These are phyloP conservation scores for Onygena corvina DNA, from an alignment of 2,329 filamentous ascomycete species.

Conservation along the genomic window DNA sequence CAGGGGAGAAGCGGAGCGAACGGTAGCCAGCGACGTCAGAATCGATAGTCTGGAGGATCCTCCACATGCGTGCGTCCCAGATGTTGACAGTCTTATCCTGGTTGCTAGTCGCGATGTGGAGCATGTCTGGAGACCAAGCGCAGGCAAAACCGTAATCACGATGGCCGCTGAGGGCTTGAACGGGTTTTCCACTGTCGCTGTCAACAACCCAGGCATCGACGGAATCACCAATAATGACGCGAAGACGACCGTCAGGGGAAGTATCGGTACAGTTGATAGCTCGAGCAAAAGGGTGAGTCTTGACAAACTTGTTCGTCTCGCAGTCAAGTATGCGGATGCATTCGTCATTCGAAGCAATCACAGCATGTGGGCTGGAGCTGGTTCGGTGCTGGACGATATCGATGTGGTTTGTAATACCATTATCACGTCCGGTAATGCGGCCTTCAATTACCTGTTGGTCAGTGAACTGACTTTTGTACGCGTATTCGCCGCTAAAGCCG, in stretches of 20 bases:
- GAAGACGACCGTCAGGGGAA: conserved; percentile 33
- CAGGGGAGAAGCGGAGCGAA: conserved; percentile 34
- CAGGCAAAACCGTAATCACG: conserved; percentile 37
- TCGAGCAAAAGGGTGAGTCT: conserved; percentile 28
- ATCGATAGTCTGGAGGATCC: conserved; percentile 29
- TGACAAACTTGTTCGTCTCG: conserved; percentile 32
- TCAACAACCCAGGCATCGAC: conserved; percentile 33
- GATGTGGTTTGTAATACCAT: conserved; percentile 48
- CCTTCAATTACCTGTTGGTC: conserved; percentile 31
- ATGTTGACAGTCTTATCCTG: conserved; percentile 37
- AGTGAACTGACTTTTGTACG: conserved; percentile 33
- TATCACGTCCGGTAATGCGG: conserved; percentile 38
- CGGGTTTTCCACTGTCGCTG: conserved; percentile 31
- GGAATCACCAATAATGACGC: conserved; percentile 36
- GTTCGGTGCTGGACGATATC: conserved; percentile 41
- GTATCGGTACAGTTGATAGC: conserved; percentile 37
- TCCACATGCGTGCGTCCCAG: conserved; percentile 36
- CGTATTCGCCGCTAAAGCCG: conserved; percentile 47
- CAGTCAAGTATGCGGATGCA: conserved; percentile 45
- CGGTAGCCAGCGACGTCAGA: conserved; percentile 37
- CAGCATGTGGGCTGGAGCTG: conserved; percentile 38
- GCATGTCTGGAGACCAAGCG: conserved; percentile 37
- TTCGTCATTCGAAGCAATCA: conserved; percentile 48
- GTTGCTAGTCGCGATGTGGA: conserved; percentile 37
- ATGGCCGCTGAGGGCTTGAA: conserved; percentile 31